phyloP scores from a whole-genome alignment of 2,329 filamentous ascomycete genomes.

The Alternaria atra region DNA sequence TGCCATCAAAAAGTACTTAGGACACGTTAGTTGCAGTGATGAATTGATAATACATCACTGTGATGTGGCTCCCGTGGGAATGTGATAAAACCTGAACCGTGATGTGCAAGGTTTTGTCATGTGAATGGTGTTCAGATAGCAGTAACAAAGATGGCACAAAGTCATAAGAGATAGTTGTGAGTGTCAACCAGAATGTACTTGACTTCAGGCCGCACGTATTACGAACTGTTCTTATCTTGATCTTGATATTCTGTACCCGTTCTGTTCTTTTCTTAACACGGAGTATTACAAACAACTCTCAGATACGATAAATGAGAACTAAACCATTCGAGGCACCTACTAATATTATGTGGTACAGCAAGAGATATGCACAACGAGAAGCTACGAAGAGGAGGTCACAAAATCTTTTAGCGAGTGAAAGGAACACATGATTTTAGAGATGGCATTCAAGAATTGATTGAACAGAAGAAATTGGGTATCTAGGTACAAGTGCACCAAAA shows the following conservation, averaged over 20 bases:
- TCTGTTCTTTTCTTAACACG: neutral
- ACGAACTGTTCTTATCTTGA: no score
- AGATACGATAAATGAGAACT: neutral
- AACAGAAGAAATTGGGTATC: slow-evolving; percentile 8
- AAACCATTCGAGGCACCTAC: neutral
- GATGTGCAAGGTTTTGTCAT: no score
- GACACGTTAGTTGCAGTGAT: no score
- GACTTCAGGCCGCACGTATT: no score
- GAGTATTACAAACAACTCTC: neutral
- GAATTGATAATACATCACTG: no score
- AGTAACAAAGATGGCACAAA: no score
- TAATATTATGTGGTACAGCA: neutral
- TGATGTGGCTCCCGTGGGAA: no score
- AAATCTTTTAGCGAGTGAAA: neutral
- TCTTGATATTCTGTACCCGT: neutral
- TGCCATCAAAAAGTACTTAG: neutral
- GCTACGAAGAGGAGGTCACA: neutral
- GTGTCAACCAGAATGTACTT: no score
- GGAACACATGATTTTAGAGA: neutral
- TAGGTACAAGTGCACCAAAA: slow-evolving; percentile 4
- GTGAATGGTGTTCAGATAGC: no score
- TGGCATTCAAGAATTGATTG: neutral
- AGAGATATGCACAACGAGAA: neutral
- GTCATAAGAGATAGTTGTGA: no score
- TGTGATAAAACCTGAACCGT: no score